Base-by-base conservation (phyloP, 257 asterid genomes). In the Ehretia macrophylla region DNA sequence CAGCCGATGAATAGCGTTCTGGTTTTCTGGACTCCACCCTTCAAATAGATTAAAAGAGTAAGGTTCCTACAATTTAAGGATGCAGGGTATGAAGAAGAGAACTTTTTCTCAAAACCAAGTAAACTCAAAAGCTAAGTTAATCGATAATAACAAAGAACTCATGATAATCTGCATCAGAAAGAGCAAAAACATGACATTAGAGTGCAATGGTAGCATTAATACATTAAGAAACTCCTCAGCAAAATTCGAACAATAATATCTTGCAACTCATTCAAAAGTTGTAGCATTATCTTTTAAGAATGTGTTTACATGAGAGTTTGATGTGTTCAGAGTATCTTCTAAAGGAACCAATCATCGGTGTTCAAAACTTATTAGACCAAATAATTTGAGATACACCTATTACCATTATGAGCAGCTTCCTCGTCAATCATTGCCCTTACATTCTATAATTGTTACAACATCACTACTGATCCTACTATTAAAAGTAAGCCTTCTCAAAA, bases 1-100 rank as follows among this genome's bases (percentile, higher is more conserved):
- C 96, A 77, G 99, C 99, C 45, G 99, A 92, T 52, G 99, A 92
- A 85, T 92, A 88, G 35, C 99, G 95, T 86, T 92, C 99, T 44
- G 99, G 81, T 66, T 88, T 88, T 84, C 98, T 85, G 68, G 98
- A 88, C 82, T 92, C 98, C 85, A 75, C 99, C 99, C 99, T 92
- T 88, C 91, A 88, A 84, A 88, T 76, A 92, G 82, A 88, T 72
- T 80, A 86, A 88, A 84, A 84, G 79, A 71, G 90, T 86, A 75
- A 92, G 97, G 87, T 67, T 88, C 95, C 85, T 84, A 84, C 84
- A 84, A 76, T 78, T 75, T 78, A 76, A 64, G 49, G 80, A 71
- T 72, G 59, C 78, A 71, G 59, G 65, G 63, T 59, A 84, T 71
- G 80, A 83, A 79, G 67, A 62, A 53, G 59, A 67, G 67, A 74